Base-by-base conservation (phyloP, 148 eudicot genomes). In the Cornus controversa region DNA sequence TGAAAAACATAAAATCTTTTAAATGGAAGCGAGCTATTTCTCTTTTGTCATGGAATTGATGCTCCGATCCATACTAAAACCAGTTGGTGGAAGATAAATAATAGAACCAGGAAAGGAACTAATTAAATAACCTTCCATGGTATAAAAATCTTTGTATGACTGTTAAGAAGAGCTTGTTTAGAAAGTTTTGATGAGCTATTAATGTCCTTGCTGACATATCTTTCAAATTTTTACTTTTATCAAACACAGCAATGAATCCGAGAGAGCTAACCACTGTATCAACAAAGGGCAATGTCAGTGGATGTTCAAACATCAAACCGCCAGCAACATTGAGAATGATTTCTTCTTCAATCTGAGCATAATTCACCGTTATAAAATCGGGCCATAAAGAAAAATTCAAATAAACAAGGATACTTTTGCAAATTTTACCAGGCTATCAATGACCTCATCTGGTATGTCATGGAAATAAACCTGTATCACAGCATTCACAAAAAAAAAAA, bases 221-320 rank as follows among this genome's bases (percentile, higher is more conserved):
- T 15, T 20, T 54, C 22, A 14, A 54, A 54, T 2, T 10, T 3
- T 54, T 54, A 20, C 22, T 14, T 5, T 20, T 14, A 4, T 14
- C 20, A 5, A 22, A 54, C 6, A 14, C 60, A 74, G 10, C 13
- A 36, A 36, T 15, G n/a, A 23, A 63, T 23, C 13, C 15, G 67
- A 60, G 76, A 66, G 65, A 71, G 40, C 83, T 78, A 66, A 88
- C 91, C 91, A 86, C 80, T 22, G 86, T 78, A 70, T 89, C 87
- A 74, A 89, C 84, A n/a, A 86, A 84, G 25, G 89, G 91, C 77
- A 83, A 57, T 15, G 82, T 83, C 67, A 89, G 37, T 23, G 91
- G 91, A 79, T 89, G 91, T 71, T 89, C 91, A 79, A 89, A 84
- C 87, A 86, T 89, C 85, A 89, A 82, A 73, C 85, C 91, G 16